phyloP scores from a whole-genome alignment of 345 rosid species.

The Durio zibethinus region DNA sequence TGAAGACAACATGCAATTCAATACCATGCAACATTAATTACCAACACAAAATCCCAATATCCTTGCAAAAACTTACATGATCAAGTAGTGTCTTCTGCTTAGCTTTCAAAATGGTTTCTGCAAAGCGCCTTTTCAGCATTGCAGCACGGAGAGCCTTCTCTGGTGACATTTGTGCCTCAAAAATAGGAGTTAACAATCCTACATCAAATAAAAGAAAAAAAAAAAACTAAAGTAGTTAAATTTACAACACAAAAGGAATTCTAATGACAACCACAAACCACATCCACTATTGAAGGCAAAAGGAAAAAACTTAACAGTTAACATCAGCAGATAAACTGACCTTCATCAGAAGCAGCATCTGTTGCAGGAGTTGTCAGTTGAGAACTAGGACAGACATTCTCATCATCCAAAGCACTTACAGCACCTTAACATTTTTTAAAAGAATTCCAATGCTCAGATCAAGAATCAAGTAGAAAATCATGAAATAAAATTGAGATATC shows the following conservation, averaged over 20 bases:
- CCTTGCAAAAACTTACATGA: conserved; percentile 37
- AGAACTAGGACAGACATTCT: conserved; percentile 41
- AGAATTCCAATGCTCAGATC: conserved; percentile 24
- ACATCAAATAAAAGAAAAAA: conserved; percentile 13
- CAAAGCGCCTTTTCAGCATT: conserved; percentile 67
- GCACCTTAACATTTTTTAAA: conserved; percentile 45
- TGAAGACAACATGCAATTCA: not conserved
- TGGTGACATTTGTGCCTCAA: conserved; percentile 57
- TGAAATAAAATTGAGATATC: conserved; percentile 14
- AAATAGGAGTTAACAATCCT: conserved; percentile 43
- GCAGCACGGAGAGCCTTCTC: conserved; percentile 83
- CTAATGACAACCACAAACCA: not conserved
- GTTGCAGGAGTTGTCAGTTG: conserved; percentile 33
- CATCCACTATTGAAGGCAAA: not conserved
- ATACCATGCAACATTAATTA: not conserved
- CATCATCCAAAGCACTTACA: conserved; percentile 58
- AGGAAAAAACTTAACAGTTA: not conserved
- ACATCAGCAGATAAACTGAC: conserved; percentile 31
- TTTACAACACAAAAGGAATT: not conserved
- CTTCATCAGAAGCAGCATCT: conserved; percentile 42
- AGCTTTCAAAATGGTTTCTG: conserved; percentile 57
- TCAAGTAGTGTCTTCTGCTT: conserved; percentile 58
- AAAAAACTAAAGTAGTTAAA: conserved; percentile 1
- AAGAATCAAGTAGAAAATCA: conserved; percentile 19
- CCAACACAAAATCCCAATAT: not conserved